Evolutionary conservation across 164 flowering plant species (phyloP).

Genomic region (Echeveria elegans): DNA sequence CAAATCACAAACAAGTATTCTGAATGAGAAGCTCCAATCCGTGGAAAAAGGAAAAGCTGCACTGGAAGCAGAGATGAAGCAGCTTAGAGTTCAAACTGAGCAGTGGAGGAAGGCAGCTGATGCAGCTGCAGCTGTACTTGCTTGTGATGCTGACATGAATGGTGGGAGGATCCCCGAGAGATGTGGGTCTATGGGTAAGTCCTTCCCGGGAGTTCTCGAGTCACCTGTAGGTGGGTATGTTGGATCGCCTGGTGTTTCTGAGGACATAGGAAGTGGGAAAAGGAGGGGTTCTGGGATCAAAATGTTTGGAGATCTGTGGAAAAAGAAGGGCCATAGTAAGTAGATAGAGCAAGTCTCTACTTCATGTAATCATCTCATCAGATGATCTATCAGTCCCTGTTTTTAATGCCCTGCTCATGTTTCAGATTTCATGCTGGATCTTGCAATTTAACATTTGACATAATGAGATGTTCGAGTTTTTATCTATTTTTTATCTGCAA

Average conservation of each 20-base stretch:
- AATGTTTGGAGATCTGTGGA: constrained; percentile 50
- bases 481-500: too few species aligned
- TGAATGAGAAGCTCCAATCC: constrained; percentile 26
- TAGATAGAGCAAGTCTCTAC: constrained; percentile 3
- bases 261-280: constrained; percentile 43
- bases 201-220: too few species aligned
- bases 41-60: neutral
- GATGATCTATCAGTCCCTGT: neutral
- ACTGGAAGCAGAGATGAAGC: neutral
- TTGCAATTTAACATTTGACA: too few species aligned
- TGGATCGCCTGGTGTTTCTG: constrained; percentile 42
- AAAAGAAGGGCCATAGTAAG: constrained; percentile 52
- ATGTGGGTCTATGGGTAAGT: neutral
- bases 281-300: constrained; percentile 56
- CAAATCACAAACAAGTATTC: constrained; percentile 10
- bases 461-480: too few species aligned
- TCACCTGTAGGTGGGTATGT: constrained; percentile 13
- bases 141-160: neutral
- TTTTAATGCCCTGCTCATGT: neutral
- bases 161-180: neutral
- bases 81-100: neutral
- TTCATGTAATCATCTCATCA: neutral
- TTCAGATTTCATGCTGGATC: neutral
- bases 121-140: neutral
- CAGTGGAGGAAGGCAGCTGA: constrained; percentile 3